Conservation (phyloP, 768 basidiomycete genomes). For the Agaricus blazei region DNA sequence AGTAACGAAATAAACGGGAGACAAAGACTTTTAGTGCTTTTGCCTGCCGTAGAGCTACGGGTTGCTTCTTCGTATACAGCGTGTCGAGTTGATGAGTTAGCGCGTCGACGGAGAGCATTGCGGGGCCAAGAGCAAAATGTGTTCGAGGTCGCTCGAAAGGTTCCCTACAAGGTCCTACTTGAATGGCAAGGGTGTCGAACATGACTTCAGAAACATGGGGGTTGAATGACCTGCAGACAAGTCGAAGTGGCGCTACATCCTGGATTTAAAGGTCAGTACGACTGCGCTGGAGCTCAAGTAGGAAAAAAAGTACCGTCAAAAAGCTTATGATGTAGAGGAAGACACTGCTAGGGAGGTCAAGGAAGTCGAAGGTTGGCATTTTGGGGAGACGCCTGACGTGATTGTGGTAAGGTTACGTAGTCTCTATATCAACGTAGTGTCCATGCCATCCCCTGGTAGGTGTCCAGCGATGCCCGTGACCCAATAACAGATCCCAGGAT, state of each 20-base stretch:
- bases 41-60: background rate
- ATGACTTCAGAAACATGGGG: background rate
- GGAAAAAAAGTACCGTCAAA: background rate
- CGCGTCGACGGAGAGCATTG: background rate
- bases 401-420: background rate
- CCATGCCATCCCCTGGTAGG: background rate
- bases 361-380: background rate
- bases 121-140: background rate
- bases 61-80: background rate
- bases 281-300: background rate
- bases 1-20: background rate
- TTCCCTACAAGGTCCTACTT: background rate
- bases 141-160: background rate
- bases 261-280: background rate
- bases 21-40: slow-evolving; percentile 3
- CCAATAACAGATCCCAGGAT: too few relatives aligned
- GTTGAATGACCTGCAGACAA: slow-evolving; percentile 2
- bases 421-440: background rate
- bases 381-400: background rate
- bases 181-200: slow-evolving; percentile 3
- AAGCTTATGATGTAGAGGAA: background rate
- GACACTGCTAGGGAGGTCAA: slow-evolving; percentile 1
- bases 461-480: background rate
- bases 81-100: slow-evolving; percentile 1
- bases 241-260: background rate